phyloP scores from a whole-genome alignment of 2,329 filamentous ascomycete species.

The Claviceps cyperi region DNA sequence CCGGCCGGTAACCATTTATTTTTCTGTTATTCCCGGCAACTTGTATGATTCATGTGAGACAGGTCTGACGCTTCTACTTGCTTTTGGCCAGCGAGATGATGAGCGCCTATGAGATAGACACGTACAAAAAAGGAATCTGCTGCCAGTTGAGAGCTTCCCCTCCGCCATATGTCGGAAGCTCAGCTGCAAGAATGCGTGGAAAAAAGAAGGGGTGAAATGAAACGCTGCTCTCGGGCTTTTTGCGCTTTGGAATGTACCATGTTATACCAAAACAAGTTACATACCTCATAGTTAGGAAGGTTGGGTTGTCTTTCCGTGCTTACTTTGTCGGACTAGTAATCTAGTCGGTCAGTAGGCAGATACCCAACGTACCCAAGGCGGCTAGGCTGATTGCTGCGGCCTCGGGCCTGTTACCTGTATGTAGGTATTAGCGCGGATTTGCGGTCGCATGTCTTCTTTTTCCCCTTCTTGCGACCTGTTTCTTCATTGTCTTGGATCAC shows the following conservation, averaged over 20 bases:
- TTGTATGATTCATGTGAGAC: not conserved
- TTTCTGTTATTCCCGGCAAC: not conserved
- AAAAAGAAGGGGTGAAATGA: not conserved
- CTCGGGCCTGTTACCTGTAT: not conserved
- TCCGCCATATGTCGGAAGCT: not conserved
- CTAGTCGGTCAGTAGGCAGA: not conserved
- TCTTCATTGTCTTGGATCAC: not conserved
- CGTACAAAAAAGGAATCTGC: not conserved
- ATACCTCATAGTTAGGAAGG: not conserved
- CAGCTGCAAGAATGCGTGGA: not conserved
- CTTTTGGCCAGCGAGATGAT: not conserved
- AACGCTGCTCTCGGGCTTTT: not conserved
- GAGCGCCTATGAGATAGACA: not conserved
- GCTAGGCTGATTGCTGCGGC: not conserved
- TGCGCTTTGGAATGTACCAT: not conserved
- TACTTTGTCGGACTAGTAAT: not conserved
- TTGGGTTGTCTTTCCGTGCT: not conserved
- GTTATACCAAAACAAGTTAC: not conserved
- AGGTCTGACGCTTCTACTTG: not conserved
- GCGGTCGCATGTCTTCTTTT: not conserved
- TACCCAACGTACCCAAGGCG: not conserved
- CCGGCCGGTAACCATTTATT: not conserved
- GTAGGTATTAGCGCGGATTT: not conserved
- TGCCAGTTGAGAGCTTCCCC: not conserved
- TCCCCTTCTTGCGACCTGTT: not conserved